phyloP scores from a whole-genome alignment of 2,329 filamentous ascomycete genomes.

The Cercospora brassicicola region DNA sequence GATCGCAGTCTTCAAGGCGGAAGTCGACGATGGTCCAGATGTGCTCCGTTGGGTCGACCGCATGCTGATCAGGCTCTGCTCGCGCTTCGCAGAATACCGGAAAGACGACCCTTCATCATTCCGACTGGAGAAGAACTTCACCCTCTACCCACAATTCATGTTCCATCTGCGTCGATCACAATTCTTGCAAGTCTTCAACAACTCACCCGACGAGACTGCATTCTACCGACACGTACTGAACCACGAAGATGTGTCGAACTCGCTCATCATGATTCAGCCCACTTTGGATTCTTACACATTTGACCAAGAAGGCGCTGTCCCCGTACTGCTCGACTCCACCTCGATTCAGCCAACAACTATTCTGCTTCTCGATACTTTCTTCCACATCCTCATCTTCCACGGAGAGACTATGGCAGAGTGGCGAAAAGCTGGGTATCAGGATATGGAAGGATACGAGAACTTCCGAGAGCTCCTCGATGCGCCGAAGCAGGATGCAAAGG shows the following conservation, averaged over 20 bases:
- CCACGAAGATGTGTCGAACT: slow-evolving; percentile 95
- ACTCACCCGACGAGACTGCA: slow-evolving; percentile 97
- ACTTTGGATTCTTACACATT: slow-evolving; percentile 97
- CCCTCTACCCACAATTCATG: slow-evolving; percentile 98
- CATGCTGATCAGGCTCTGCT: slow-evolving; percentile 96
- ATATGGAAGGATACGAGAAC: slow-evolving; percentile 97
- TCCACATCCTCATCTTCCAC: slow-evolving; percentile 99
- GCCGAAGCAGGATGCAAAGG: slow-evolving; percentile 93
- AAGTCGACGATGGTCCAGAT: slow-evolving; percentile 97
- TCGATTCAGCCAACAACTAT: slow-evolving; percentile 95
- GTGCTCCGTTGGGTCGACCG: slow-evolving; percentile 96
- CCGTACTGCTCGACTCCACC: slow-evolving; percentile 92
- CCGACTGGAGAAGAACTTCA: slow-evolving; percentile 97
- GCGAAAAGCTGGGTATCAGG: slow-evolving; percentile 96
- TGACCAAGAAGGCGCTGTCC: slow-evolving; percentile 87
- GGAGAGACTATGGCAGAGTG: slow-evolving; percentile 97
- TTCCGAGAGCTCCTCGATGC: slow-evolving; percentile 84
- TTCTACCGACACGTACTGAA: slow-evolving; percentile 97
- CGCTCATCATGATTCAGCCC: slow-evolving; percentile 97
- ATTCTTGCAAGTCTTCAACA: slow-evolving; percentile 99
- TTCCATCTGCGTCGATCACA: slow-evolving; percentile 96
- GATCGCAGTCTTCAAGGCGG: slow-evolving; percentile 97
- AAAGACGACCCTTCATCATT: slow-evolving; percentile 98
- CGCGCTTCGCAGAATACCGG: slow-evolving; percentile 93
- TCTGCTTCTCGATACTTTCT: slow-evolving; percentile 94